Evolutionary conservation across 164 flowering plant genomes (phyloP).

Genomic region (Berberis vulgaris): DNA sequence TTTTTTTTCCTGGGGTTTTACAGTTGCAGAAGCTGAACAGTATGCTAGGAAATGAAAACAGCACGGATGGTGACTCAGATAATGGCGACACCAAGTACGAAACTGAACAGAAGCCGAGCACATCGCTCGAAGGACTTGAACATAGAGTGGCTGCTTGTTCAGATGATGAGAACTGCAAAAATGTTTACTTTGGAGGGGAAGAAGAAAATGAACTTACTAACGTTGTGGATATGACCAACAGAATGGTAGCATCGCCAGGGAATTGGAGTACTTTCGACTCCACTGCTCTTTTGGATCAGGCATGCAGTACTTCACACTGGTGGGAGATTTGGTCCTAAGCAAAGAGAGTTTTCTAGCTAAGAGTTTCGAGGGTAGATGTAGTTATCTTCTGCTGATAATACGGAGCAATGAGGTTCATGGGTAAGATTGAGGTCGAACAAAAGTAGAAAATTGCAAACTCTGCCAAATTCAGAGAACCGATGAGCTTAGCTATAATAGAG

Average conservation of each 20-base stretch:
- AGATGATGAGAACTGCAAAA: conserved; percentile 19
- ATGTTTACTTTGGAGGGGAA: conserved; percentile 9
- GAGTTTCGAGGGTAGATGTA: not conserved
- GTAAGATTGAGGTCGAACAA: not conserved
- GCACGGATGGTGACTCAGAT: conserved; percentile 15
- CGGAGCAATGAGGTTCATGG: not conserved
- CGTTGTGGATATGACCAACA: conserved; percentile 13
- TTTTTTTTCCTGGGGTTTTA: not conserved
- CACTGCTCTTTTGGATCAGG: conserved; percentile 24
- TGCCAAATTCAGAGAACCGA: not conserved
- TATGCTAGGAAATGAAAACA: conserved; percentile 16
- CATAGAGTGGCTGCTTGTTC: conserved; percentile 7
- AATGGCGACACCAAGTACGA: conserved; percentile 10
- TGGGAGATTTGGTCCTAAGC: conserved; percentile 34
- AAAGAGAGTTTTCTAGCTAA: not conserved
- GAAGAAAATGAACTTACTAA: conserved; percentile 12
- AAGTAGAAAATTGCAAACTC: not conserved
- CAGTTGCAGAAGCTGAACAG: conserved; percentile 46
- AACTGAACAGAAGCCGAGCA: conserved; percentile 13
- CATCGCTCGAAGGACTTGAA: conserved; percentile 14
- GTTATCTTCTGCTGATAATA: not conserved
- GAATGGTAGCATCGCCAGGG: conserved; percentile 22
- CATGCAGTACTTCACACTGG: conserved; percentile 37
- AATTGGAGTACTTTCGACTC: conserved; percentile 31
- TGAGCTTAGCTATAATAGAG: not conserved